Base-by-base conservation (phyloP, 1,284 basidiomycete species). In the Tylopilus sp. region DNA sequence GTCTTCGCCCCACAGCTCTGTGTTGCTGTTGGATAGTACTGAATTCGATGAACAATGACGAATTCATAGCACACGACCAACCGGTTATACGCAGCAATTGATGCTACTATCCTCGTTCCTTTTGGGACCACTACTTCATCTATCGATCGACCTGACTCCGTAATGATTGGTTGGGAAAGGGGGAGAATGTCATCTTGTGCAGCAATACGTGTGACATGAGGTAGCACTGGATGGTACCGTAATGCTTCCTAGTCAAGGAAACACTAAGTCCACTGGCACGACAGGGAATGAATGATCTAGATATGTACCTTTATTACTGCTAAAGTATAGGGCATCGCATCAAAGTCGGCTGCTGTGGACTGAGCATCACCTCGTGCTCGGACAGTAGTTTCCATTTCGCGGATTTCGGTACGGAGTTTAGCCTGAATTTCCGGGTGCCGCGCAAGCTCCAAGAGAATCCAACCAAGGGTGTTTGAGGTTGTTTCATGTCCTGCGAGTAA, bases 401-500 rank as follows among this genome's bases (percentile, higher is more conserved):
- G 57, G 54, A 87, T 81, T 68, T 88, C 86, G 1, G 71, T 63
- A 44, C 83, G 80, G 26, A 87, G 79, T 39, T 74, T 74, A 13
- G 65, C 67, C 68, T 86, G 86, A 4, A 81, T 77, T 6, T 77
- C 67, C 4, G 80, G 80, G 62, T 81, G 70, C 56, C 72, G 76
- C 13, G 82, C 80, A 24, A 86, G 78, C 65, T 86, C 84, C 57
- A 81, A 73, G 33, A 87, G 70, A 1, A 78, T 76, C 83, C 82
- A 87, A 57, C 74, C 74, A 58, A 85, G 62, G 4, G 81, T 77
- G 53, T 78, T 83, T 18, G 86, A 80, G 0, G 83, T 85, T 1
- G 88, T 88, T 67, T 90, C 87, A 63, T 89, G 84, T 0, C 89
- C 85, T 18, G 82, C 81, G 63, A 82, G 70, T 41, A 86, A 66